Evolutionary conservation across 2,329 filamentous ascomycete genomes (phyloP), one percentile per base, ranked within the genome.

Genomic region (Aspergillus thermomutatus): DNA sequence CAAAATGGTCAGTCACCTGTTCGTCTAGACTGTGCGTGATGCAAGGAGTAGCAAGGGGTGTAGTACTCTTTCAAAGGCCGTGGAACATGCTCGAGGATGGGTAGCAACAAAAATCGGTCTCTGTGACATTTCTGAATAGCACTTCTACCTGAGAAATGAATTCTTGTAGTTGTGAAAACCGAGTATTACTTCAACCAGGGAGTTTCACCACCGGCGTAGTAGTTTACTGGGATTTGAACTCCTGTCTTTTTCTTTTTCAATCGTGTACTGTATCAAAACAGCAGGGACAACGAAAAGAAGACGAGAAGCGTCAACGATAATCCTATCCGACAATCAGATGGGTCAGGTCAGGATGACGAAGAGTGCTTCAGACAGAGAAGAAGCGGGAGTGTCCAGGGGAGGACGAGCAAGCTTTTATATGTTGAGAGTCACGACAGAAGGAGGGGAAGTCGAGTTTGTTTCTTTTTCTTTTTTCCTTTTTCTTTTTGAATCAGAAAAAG

Each of bases 1-100:
- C 14, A 3, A 6, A 37, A 17, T 5, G 31, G 14, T 37, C 31
- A 37, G 31, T 37, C 4, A 17, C 14, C 7, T 37, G 31, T 6
- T 2, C 31, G 31, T 7, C 14, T 17, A 34, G 19, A 28, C 28
- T 40, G 17, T 21, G 10, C 40, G 31, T 34, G 9, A 28, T 3
- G 19, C n/a, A 19, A 34, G 51, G n/a, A 31, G 31, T 11, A 49
- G 27, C 28, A 17, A 47, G 31, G 41, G 11, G 40, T 53, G 27
- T 77, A 82, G 70, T 81, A 95, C 93, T 76, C 93, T 83, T 81
- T 99, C 94, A 79, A 97, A 99, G 28, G 94, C 94, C 50, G 94
- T 97, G 56, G 92, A 97, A 80, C 92, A 97, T 63, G 93, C 91
- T 76, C 94, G 84, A 37, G 94, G 94, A 77, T 97, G 93, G 67